Percentiles rank a stretch among this genome's conserved stretches.
Conservation (phyloP, 495 filamentous ascomycete species). For the Cercophora samala region DNA sequence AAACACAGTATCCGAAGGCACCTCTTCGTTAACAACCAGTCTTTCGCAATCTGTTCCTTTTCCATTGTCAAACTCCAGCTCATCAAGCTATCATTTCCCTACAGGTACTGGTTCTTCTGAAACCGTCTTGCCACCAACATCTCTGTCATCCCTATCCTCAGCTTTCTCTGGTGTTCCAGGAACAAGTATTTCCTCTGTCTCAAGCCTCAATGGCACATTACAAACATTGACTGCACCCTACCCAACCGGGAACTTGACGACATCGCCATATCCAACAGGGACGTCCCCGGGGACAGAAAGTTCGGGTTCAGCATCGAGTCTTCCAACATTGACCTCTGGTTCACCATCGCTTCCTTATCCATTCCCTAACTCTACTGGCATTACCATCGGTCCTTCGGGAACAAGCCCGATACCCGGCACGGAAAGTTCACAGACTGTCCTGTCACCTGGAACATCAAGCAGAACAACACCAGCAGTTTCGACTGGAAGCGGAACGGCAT, state of each 20-base stretch:
- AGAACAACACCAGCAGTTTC: neutral
- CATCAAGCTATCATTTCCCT: neutral
- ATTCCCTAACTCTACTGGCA: neutral
- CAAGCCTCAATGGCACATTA: neutral
- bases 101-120: neutral
- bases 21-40: neutral
- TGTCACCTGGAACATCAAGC: neutral
- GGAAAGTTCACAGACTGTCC: neutral
- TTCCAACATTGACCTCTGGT: neutral
- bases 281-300: neutral
- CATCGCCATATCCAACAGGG: neutral
- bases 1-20: neutral
- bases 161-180: neutral
- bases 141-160: neutral
- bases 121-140: neutral
- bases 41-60: slow-evolving; percentile 13
- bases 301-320: neutral
- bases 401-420: neutral
- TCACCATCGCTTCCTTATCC: neutral
- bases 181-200: neutral
- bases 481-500: neutral
- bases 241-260: slow-evolving; percentile 5
- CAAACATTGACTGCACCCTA: neutral
- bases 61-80: slow-evolving; percentile 15
- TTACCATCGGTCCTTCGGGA: neutral